These are phyloP conservation scores for Spergularia bocconei DNA, from an alignment of 148 eudicot genomes.

Conservation along the genomic window DNA sequence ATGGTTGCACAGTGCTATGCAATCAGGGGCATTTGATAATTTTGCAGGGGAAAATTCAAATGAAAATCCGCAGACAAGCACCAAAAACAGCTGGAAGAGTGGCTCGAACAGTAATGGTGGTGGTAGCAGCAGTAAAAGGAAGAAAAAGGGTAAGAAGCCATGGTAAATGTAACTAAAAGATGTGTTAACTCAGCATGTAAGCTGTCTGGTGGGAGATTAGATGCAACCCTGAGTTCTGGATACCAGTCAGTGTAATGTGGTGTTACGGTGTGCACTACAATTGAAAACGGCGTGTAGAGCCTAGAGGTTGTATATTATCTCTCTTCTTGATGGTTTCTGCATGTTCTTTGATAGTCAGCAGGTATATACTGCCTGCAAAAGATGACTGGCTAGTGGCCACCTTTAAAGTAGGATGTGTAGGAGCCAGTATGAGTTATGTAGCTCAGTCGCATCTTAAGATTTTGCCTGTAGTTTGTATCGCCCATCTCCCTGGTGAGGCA, in stretches of 20 bases:
- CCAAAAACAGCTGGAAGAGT: slow-evolving; percentile 22
- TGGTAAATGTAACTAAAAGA: slow-evolving; percentile 27
- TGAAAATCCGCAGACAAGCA: slow-evolving; percentile 34
- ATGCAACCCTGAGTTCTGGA: not conserved
- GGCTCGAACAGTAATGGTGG: slow-evolving; percentile 29
- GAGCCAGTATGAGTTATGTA: not conserved
- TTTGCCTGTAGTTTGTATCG: not conserved
- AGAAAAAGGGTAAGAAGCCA: slow-evolving; percentile 89
- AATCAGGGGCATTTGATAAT: slow-evolving; percentile 67
- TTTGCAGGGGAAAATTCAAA: slow-evolving; percentile 37
- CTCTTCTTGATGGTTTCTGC: not conserved
- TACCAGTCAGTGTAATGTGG: slow-evolving; percentile 21
- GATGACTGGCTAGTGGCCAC: slow-evolving; percentile 7
- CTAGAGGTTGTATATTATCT: slow-evolving; percentile 21
- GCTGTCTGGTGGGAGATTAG: not conserved
- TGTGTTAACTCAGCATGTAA: not conserved
- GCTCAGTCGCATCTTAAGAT: not conserved
- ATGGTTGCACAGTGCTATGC: slow-evolving; percentile 82
- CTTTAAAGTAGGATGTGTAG: not conserved
- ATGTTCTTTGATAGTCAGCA: not conserved
- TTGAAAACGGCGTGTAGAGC: slow-evolving; percentile 4
- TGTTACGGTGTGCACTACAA: slow-evolving; percentile 9
- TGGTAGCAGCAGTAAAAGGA: slow-evolving; percentile 48
- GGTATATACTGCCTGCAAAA: slow-evolving; percentile 11
- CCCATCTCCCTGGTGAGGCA: not conserved